phyloP scores from a whole-genome alignment of 495 filamentous ascomycete species.

The Chaetomidium leptoderma region DNA sequence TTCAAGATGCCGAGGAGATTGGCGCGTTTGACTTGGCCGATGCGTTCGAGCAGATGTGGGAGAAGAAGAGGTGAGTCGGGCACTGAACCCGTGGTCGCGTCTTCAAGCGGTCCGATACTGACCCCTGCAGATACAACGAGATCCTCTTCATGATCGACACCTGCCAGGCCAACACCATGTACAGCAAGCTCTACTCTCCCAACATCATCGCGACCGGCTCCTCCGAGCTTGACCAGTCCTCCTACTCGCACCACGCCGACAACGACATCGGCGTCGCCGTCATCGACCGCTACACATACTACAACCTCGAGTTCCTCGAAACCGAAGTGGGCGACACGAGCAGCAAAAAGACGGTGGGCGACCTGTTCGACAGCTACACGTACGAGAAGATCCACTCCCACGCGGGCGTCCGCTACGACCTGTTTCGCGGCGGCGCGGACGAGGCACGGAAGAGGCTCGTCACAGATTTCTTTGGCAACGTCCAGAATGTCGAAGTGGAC shows the following conservation, averaged over 20 bases:
- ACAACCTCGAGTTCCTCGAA: constrained; percentile 95
- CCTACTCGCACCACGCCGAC: constrained; percentile 95
- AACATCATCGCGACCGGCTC: constrained; percentile 96
- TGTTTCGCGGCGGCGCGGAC: constrained; percentile 76
- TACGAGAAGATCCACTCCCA: constrained; percentile 89
- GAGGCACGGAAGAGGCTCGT: constrained; percentile 68
- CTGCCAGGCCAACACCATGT: constrained; percentile 99
- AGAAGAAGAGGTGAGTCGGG: constrained; percentile 84
- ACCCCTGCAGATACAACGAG: constrained; percentile 66
- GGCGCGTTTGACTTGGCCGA: constrained; percentile 93
- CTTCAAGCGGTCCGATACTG: background rate
- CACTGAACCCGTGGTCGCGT: background rate
- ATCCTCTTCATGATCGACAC: constrained; percentile 99
- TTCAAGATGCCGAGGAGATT: constrained; percentile 97
- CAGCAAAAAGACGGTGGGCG: constrained; percentile 81
- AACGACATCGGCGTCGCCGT: constrained; percentile 95
- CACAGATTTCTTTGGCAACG: constrained; percentile 98
- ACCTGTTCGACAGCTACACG: constrained; percentile 93
- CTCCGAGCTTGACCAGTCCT: constrained; percentile 87
- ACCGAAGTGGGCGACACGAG: constrained; percentile 76
- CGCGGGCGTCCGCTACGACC: constrained; percentile 88
- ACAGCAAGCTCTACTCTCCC: constrained; percentile 92
- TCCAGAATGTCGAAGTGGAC: constrained; percentile 92
- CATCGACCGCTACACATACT: constrained; percentile 98
- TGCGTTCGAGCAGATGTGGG: constrained; percentile 99